Base-by-base conservation (phyloP, 768 basidiomycete species). In the Tulasnella sp. region DNA sequence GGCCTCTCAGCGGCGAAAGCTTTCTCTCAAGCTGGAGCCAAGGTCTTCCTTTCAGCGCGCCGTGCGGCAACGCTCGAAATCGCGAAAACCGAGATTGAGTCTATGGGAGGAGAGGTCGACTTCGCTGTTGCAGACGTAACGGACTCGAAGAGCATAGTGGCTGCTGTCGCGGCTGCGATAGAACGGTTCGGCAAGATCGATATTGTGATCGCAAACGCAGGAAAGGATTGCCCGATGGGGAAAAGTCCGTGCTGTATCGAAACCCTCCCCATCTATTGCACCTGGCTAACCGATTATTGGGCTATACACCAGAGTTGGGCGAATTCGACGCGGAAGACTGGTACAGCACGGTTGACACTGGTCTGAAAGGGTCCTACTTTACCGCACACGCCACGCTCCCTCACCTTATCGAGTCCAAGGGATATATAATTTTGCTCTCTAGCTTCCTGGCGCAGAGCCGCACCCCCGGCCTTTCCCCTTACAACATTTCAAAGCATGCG, bases 191-290 rank as follows among this genome's bases (percentile, higher is more conserved):
- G 68, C 4, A 51, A 59, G 17, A 63, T 72, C 1, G 70, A 73
- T 52, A 63, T 70, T 24, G 59, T 68, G n/a, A 42, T 72, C 15
- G 66, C 64, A 21, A 71, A 68, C 54, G 70, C 71, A 2, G 70
- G 69, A 8, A 38, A 38, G 15, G 34, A 38, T 38, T 5, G 34
- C 34, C 7, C 5, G 34, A 19, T 19, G 29, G 11, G 27, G 17
- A 27, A 23, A 8, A 48, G 45, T 21, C 5, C 5, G 45, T 15
- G 5, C 19, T 21, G 7, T 27, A 5, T 21, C n/a, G 45, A 7
- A n/a, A n/a, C 5, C 45, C 45, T 19, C 45, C 19, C 26, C 45
- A 5, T 19, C 26, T n/a, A 5, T 19, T 19, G 8, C 26, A 5
- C 26, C 26, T 5, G 8, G 26, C 45, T 5, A 5, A 10, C 45